A percentile compares a stretch with the other conserved stretches of the same genome.
These are phyloP conservation scores for Penicillium italicum DNA, from an alignment of 2,329 filamentous ascomycete species.

Conservation along the genomic window DNA sequence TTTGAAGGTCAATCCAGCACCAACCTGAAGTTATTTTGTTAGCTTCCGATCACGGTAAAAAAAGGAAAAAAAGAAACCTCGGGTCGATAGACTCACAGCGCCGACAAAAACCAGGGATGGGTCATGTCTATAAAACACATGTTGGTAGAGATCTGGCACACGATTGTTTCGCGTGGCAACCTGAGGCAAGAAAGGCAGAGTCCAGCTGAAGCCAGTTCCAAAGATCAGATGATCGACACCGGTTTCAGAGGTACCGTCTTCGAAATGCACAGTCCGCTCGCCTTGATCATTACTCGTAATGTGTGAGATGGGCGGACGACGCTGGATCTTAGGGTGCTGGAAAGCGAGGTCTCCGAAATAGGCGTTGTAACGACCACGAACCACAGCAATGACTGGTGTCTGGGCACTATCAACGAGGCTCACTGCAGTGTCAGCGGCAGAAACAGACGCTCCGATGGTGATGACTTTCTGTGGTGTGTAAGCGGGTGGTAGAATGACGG, in stretches of 20 bases:
- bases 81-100: constrained; percentile 41
- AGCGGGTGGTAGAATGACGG: background rate
- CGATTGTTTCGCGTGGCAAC: constrained; percentile 40
- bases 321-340: constrained; percentile 50
- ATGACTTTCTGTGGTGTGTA: constrained; percentile 50
- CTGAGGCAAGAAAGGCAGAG: constrained; percentile 57
- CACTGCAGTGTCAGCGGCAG: constrained; percentile 59
- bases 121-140: constrained; percentile 36
- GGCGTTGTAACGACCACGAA: constrained; percentile 50
- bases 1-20: constrained; percentile 58
- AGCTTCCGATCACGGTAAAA: background rate
- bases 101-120: constrained; percentile 35
- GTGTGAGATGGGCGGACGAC: constrained; percentile 28
- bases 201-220: constrained; percentile 65
- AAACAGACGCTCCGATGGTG: constrained; percentile 62
- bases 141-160: constrained; percentile 36
- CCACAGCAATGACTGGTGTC: constrained; percentile 52
- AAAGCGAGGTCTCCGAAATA: constrained; percentile 61
- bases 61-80: too few species aligned
- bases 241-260: constrained; percentile 51
- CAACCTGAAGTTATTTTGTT: constrained; percentile 26
- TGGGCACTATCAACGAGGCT: constrained; percentile 49
- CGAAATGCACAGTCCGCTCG: constrained; percentile 52
- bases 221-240: constrained; percentile 63
- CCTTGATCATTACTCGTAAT: constrained; percentile 39